A percentile compares a stretch with the other conserved stretches of the same genome.
Evolutionary conservation across 2,329 filamentous ascomycete genomes (phyloP).

Genomic region (Ascochyta viciae-villosae): DNA sequence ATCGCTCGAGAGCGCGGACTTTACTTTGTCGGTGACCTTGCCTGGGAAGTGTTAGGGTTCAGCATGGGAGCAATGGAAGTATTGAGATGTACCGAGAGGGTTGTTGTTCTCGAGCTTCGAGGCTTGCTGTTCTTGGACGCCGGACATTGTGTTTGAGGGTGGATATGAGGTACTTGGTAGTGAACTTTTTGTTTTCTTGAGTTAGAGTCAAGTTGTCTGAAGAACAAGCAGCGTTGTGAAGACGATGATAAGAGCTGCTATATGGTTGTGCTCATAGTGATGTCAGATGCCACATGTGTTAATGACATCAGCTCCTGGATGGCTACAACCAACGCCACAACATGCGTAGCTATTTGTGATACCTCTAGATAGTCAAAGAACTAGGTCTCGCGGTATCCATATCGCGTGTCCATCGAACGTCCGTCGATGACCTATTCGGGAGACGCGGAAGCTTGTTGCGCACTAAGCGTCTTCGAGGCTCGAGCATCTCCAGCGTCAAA

Average conservation of each 20-base stretch:
- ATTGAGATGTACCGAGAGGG: not conserved
- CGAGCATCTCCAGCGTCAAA: not conserved
- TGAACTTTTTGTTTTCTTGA: not conserved
- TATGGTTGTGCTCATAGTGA: conserved; percentile 2
- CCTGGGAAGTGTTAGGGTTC: not conserved
- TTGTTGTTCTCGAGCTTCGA: conserved; percentile 11
- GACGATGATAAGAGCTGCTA: not conserved
- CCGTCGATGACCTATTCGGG: not conserved
- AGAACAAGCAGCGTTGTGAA: not conserved
- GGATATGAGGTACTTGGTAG: not conserved
- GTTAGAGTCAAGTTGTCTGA: not conserved
- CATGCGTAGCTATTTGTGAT: not conserved
- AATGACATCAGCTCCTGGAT: conserved; percentile 6
- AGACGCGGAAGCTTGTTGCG: not conserved
- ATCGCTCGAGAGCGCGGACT: not conserved
- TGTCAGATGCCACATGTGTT: conserved; percentile 1
- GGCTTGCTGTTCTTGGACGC: conserved; percentile 6
- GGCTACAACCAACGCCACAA: conserved; percentile 1
- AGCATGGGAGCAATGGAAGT: too few species aligned
- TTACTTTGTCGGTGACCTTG: conserved; percentile 10
- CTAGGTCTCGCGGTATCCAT: not conserved
- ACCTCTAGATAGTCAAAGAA: not conserved
- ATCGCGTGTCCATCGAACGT: not conserved
- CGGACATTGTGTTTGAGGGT: not conserved
- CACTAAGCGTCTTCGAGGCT: not conserved